These are phyloP conservation scores for Lachancea waltii DNA, from an alignment of 805 yeast species.

Conservation along the genomic window DNA sequence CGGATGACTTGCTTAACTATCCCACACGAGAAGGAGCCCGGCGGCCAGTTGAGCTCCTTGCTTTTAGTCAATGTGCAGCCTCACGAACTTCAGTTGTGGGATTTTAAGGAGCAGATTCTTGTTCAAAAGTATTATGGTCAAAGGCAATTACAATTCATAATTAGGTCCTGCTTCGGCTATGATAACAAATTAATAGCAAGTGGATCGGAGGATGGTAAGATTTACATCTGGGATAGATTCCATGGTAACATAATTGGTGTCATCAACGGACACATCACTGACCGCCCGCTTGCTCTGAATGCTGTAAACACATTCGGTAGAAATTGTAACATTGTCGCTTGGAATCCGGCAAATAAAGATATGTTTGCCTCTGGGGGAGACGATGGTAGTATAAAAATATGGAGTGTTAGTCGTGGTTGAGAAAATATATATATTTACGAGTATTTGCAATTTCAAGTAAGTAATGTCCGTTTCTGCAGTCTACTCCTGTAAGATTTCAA, in stretches of 20 bases:
- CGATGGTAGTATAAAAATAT: slow-evolving; percentile 62
- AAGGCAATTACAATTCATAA: slow-evolving; percentile 59
- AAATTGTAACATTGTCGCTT: slow-evolving; percentile 68
- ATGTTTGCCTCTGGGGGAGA: slow-evolving; percentile 84
- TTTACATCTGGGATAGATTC: slow-evolving; percentile 71
- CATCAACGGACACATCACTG: slow-evolving; percentile 24
- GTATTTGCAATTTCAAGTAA: not conserved
- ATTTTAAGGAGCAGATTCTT: slow-evolving; percentile 50
- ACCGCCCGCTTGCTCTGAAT: slow-evolving; percentile 14
- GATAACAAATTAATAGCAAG: slow-evolving; percentile 65
- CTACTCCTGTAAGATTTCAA: slow-evolving; percentile 5
- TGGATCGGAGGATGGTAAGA: slow-evolving; percentile 76
- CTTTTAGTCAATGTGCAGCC: slow-evolving; percentile 61
- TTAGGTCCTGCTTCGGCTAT: slow-evolving; percentile 71
- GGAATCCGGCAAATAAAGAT: slow-evolving; percentile 46
- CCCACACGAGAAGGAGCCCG: slow-evolving; percentile 29
- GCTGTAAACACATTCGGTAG: slow-evolving; percentile 21
- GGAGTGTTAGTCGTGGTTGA: slow-evolving; percentile 42
- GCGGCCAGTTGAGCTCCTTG: slow-evolving; percentile 21
- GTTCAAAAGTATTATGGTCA: slow-evolving; percentile 66
- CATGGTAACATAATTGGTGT: slow-evolving; percentile 57
- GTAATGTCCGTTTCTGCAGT: not conserved
- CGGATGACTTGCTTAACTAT: slow-evolving; percentile 59
- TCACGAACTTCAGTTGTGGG: slow-evolving; percentile 80
- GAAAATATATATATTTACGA: not conserved